Base-by-base conservation (phyloP, 345 rosid genomes). In the Dipteronia sinensis region DNA sequence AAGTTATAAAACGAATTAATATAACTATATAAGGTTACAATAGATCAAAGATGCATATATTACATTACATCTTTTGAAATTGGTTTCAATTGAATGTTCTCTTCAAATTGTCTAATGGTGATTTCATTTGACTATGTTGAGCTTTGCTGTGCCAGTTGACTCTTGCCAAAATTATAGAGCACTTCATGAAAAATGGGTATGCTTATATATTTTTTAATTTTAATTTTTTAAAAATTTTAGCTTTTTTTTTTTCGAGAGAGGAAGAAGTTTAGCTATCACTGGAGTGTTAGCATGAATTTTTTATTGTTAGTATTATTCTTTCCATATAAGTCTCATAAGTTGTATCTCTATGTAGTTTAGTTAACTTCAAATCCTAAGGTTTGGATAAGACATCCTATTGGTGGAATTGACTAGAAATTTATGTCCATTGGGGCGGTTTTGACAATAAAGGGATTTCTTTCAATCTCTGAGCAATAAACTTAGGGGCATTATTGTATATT, bases 141-240 rank as follows among this genome's bases (percentile, higher is more conserved):
- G 96, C 66, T 95, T 93, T 82, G 82, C 98, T 13, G 91, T 92
- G 46, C 99, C 99, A 72, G 87, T 95, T 20, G 92, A 95, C 78
- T 87, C 97, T 0, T 67, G 73, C 83, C 31, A 93, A 91, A 89
- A 95, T 95, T 42, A 81, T 95, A 47, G 88, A 87, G 71, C 98
- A 95, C 70, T 93, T 95, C 88, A 84, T 86, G 81, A 95, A 88
- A 83, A 90, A 80, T 4, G 98, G 99, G 98, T 92, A 88, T 78
- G 84, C 66, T 74, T 47, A 8, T 72, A 46, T 31, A 55, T 62
- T n/a, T n/a, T n/a, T n/a, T n/a, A n/a, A n/a, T n/a, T n/a, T n/a
- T n/a, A 68, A n/a, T n/a, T n/a, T 53, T 53, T 16, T 2, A 56
- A 56, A 1, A 56, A 47, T 56, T 55, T 56, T 56, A 56, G 23